phyloP scores from a whole-genome alignment of 108 stramenopile genomes.

The Fragilaria crotonensis region DNA sequence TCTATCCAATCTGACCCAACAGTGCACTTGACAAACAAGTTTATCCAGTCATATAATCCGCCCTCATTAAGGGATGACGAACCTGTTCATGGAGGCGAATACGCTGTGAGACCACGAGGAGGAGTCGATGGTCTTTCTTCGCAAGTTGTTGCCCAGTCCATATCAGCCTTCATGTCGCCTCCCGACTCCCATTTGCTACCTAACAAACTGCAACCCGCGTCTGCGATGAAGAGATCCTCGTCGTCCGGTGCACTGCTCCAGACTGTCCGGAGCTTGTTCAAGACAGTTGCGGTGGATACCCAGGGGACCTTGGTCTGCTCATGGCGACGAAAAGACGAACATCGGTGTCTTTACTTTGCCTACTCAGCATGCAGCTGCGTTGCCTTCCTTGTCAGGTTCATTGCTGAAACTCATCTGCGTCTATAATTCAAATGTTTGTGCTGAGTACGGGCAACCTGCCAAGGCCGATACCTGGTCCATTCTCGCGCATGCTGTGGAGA shows the following conservation, averaged over 20 bases:
- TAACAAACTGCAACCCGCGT: not conserved
- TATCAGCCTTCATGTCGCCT: slow-evolving; percentile 25
- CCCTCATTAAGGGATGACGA: not conserved
- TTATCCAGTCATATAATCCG: not conserved
- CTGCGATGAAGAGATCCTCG: no score
- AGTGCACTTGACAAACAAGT: not conserved
- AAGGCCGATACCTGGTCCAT: slow-evolving; percentile 73
- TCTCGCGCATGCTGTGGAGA: slow-evolving; percentile 45
- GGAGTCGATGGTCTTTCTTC: slow-evolving; percentile 46
- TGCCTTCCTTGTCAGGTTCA: not conserved
- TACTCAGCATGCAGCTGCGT: not conserved
- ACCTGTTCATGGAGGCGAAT: slow-evolving; percentile 16
- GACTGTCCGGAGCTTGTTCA: no score
- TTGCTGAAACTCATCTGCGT: slow-evolving; percentile 29
- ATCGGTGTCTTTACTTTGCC: not conserved
- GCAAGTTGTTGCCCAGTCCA: slow-evolving; percentile 25
- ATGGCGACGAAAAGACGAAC: not conserved
- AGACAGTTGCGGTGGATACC: no score
- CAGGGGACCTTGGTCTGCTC: no score
- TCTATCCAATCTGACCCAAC: not conserved
- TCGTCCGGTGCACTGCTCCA: no score
- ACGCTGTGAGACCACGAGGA: slow-evolving; percentile 32
- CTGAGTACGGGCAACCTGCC: slow-evolving; percentile 27
- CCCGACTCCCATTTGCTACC: slow-evolving; percentile 17
- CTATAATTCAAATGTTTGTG: slow-evolving; percentile 62